phyloP scores from a whole-genome alignment of 306 rosid species.

The Hippophae tibetana region DNA sequence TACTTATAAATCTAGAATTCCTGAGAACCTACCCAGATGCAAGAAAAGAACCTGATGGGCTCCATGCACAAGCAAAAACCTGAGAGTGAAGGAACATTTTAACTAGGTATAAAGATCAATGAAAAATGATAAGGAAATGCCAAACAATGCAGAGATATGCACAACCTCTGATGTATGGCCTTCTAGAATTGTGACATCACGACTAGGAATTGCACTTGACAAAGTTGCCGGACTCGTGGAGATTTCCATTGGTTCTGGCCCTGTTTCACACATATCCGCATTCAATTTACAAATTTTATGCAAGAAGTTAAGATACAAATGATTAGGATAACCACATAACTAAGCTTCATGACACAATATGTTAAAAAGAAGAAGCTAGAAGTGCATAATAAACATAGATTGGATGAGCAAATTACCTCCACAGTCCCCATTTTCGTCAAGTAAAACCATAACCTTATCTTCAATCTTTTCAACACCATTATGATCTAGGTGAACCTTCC shows the following conservation, averaged over 20 bases:
- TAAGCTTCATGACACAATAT: neutral
- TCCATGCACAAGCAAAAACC: conserved; percentile 80
- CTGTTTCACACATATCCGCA: conserved; percentile 22
- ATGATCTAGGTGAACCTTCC: conserved; percentile 16
- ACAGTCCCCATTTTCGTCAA: conserved; percentile 27
- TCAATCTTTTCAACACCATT: conserved; percentile 25
- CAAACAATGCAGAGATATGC: conserved; percentile 4
- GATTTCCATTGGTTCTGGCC: conserved; percentile 61
- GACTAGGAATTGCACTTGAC: conserved; percentile 28
- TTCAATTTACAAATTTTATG: neutral
- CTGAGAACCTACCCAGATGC: conserved; percentile 56
- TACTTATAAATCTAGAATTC: too few species aligned
- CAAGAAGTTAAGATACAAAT: neutral
- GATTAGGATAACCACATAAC: neutral
- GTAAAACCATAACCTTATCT: conserved; percentile 26
- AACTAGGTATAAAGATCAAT: conserved; percentile 1
- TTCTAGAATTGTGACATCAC: conserved; percentile 43
- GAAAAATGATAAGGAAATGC: neutral
- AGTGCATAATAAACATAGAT: neutral
- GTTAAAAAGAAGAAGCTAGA: neutral
- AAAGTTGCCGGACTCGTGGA: conserved; percentile 22
- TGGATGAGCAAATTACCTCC: conserved; percentile 23
- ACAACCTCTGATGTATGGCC: conserved; percentile 66
- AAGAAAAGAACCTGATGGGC: conserved; percentile 54
- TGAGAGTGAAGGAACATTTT: conserved; percentile 15